Evolutionary conservation across 345 rosid genomes (phyloP), one percentile per base, ranked within the genome.

Genomic region (Hirschfeldia incana): DNA sequence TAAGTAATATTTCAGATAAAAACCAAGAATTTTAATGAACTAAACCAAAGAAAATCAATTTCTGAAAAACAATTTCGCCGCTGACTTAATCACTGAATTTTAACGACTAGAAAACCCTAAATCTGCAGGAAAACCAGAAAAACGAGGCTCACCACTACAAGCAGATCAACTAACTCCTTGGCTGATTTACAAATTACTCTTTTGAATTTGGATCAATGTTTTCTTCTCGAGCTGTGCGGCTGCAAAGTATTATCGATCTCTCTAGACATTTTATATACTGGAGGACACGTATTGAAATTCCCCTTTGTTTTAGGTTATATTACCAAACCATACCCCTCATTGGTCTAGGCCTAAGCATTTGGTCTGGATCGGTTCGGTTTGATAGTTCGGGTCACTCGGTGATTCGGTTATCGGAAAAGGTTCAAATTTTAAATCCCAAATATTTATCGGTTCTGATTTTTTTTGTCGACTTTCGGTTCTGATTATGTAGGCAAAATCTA

Each of bases 191-290:
- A 42, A 66, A 37, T 42, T 61, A 3, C 27, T 11, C 57, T 42
- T 37, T 0, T 59, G 11, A 62, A 37, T 27, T 72, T 39, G 59
- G 65, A 70, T 53, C 58, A 70, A 70, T 8, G 72, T 72, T 57
- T 64, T 57, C 65, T 64, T 33, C 65, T 34, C 3, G 1, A 64
- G 81, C 67, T 67, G 49, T 64, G 76, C 81, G 81, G 77, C 81
- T 65, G 76, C 77, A 17, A 66, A 70, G 39, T 16, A 0, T 6
- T 70, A 30, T 34, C 30, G 46, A 3, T 0, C 3, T 44, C 39
- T 77, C 64, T 8, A 49, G 8, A 61, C 17, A 61, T 8, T 7
- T 33, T 13, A 69, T 51, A 51, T 51, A n/a, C 3, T 15, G 16
- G 55, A 46, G 55, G 55, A 51, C 58, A 51, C 58, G 8, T 51